These are phyloP conservation scores for Rubus parviflorus DNA, from an alignment of 306 rosid genomes.

Conservation along the genomic window DNA sequence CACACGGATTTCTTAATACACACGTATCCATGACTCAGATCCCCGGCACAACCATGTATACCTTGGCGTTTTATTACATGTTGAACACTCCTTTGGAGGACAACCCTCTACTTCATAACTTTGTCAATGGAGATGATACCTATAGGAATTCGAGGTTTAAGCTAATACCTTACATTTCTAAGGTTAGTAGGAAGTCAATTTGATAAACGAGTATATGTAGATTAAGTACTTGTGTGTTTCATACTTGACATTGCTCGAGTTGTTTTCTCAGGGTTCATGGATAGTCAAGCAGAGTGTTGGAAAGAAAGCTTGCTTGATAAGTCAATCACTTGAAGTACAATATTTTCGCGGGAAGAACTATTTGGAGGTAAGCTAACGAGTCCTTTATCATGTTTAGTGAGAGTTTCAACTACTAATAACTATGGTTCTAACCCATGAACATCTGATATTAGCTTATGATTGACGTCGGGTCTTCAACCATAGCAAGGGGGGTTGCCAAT, in stretches of 20 bases:
- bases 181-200: constrained; percentile 49
- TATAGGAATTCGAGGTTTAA: constrained; percentile 86
- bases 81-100: constrained; percentile 69
- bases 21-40: constrained; percentile 38
- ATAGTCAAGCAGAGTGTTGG: constrained; percentile 96
- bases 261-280: constrained; percentile 81
- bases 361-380: constrained; percentile 57
- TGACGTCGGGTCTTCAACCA: constrained; percentile 80
- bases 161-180: constrained; percentile 84
- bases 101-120: constrained; percentile 54
- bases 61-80: constrained; percentile 77
- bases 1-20: background rate
- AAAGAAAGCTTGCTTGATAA: constrained; percentile 81
- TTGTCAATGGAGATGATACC: constrained; percentile 86
- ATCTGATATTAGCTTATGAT: constrained; percentile 48
- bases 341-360: constrained; percentile 79
- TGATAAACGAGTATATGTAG: background rate
- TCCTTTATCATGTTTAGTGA: background rate
- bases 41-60: constrained; percentile 63
- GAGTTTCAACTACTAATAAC: background rate
- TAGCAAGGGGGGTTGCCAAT: constrained; percentile 79
- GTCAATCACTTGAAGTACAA: constrained; percentile 64
- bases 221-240: constrained; percentile 3
- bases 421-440: constrained; percentile 25
- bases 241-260: constrained; percentile 8